A percentile compares a stretch with the other conserved stretches of the same genome.
These are phyloP conservation scores for Umbelopsis isabellina DNA, from an alignment of 192 early-diverging fungal species.

Conservation along the genomic window DNA sequence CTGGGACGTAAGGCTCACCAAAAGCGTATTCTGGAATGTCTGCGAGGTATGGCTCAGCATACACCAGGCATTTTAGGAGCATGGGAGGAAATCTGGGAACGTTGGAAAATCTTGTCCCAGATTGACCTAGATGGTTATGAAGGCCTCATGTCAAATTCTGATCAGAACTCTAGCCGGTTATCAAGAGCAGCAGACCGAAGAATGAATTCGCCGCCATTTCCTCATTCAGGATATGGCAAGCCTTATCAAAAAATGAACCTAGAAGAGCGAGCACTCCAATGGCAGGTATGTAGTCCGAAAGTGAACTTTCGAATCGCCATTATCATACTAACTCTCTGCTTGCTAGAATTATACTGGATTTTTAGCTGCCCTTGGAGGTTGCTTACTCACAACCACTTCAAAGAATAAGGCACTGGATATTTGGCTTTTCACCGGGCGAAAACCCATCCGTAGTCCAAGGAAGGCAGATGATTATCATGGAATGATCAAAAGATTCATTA, in stretches of 20 bases:
- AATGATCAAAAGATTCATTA: slow-evolving; percentile 71
- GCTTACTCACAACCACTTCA: slow-evolving; percentile 39
- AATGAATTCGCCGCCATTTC: not conserved
- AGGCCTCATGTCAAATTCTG: not conserved
- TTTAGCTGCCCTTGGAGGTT: slow-evolving; percentile 74
- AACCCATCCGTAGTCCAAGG: not conserved
- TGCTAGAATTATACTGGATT: slow-evolving; percentile 85
- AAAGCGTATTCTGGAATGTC: slow-evolving; percentile 65
- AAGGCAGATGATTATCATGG: slow-evolving; percentile 42
- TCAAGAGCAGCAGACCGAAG: not conserved
- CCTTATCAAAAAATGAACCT: not conserved
- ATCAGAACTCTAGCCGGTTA: not conserved
- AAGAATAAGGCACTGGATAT: not conserved
- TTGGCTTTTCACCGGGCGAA: slow-evolving; percentile 4
- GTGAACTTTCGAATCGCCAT: slow-evolving; percentile 27
- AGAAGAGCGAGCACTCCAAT: slow-evolving; percentile 2
- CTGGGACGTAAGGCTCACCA: slow-evolving; percentile 70
- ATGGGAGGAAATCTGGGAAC: slow-evolving; percentile 77
- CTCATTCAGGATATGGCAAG: not conserved
- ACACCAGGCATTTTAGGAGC: slow-evolving; percentile 77
- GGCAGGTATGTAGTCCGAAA: not conserved
- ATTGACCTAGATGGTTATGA: not conserved
- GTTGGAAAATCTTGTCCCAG: slow-evolving; percentile 65
- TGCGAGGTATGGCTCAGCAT: slow-evolving; percentile 61
- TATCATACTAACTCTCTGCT: slow-evolving; percentile 40